phyloP scores from a whole-genome alignment of 108 stramenopile species.

The Tribonema minus region DNA sequence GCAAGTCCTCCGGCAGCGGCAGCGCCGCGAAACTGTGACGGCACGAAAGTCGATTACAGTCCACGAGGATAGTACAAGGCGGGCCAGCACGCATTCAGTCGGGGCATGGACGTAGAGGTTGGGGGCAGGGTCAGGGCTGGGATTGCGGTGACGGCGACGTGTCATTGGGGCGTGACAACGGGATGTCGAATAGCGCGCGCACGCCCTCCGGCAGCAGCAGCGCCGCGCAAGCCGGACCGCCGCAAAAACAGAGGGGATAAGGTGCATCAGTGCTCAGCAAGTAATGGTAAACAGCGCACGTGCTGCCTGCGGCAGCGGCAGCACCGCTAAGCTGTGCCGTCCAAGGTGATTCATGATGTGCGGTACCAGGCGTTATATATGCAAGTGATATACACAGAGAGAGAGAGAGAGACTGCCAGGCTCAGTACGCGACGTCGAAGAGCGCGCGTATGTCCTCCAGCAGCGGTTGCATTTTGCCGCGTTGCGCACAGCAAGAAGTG shows the following conservation, averaged over 20 bases:
- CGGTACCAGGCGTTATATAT: no score
- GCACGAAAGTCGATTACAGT: no score
- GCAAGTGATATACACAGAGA: no score
- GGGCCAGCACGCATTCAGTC: no score
- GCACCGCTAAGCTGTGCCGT: neutral
- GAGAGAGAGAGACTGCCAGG: no score
- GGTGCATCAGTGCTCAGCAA: no score
- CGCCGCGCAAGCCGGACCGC: no score
- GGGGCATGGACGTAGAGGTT: neutral
- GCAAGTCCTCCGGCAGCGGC: neutral
- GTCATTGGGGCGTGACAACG: conserved; percentile 53
- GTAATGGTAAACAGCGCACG: conserved; percentile 8
- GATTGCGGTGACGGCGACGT: no score
- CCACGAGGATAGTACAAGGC: no score
- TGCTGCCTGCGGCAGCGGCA: neutral
- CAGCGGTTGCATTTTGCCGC: neutral
- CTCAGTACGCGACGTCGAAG: conserved; percentile 38
- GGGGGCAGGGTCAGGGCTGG: neutral
- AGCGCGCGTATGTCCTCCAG: neutral
- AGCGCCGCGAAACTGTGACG: neutral
- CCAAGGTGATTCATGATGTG: no score
- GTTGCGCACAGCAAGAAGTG: no score
- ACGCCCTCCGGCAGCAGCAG: neutral
- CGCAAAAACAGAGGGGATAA: no score
- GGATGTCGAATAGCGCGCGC: conserved; percentile 5